Conservation (phyloP, 768 basidiomycete species). For the Zangia roseola region DNA sequence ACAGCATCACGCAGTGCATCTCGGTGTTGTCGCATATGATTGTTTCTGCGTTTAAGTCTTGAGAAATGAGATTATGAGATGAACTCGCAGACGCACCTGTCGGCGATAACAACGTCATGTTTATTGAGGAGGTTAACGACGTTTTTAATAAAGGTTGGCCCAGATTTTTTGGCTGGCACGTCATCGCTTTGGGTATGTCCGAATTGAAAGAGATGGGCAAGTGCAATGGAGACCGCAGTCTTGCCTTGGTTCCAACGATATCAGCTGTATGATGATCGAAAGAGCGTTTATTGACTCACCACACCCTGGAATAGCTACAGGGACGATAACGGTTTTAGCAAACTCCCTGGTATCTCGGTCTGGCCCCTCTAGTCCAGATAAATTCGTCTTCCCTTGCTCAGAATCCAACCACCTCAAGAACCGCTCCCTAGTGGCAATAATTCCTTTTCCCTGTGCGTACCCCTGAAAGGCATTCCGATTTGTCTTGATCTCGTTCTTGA, state of each 20-base stretch:
- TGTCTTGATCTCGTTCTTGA: constrained; percentile 66
- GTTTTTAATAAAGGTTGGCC: constrained; percentile 67
- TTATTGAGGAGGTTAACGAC: constrained; percentile 58
- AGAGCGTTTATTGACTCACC: constrained; percentile 48
- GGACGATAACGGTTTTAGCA: constrained; percentile 81
- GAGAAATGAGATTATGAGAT: not conserved
- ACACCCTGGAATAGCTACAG: constrained; percentile 89
- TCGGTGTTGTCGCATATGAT: constrained; percentile 85
- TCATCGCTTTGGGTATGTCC: constrained; percentile 96
- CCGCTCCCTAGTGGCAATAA: constrained; percentile 77
- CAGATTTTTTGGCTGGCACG: constrained; percentile 72
- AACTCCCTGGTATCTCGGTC: constrained; percentile 29
- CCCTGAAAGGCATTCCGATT: constrained; percentile 59
- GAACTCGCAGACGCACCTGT: constrained; percentile 58
- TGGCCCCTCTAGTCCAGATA: constrained; percentile 28
- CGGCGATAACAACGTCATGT: constrained; percentile 85
- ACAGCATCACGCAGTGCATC: constrained; percentile 58
- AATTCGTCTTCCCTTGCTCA: constrained; percentile 41
- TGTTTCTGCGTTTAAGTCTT: constrained; percentile 60
- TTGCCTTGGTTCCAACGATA: constrained; percentile 57
- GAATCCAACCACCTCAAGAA: constrained; percentile 70
- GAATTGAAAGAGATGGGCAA: constrained; percentile 77
- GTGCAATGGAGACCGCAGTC: constrained; percentile 79
- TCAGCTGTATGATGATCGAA: not conserved
- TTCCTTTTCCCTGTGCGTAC: constrained; percentile 73